Percentiles rank a stretch among this genome's conserved stretches.
These are phyloP conservation scores for Acrodontium crateriforme DNA, from an alignment of 2,329 filamentous ascomycete species.

Conservation along the genomic window DNA sequence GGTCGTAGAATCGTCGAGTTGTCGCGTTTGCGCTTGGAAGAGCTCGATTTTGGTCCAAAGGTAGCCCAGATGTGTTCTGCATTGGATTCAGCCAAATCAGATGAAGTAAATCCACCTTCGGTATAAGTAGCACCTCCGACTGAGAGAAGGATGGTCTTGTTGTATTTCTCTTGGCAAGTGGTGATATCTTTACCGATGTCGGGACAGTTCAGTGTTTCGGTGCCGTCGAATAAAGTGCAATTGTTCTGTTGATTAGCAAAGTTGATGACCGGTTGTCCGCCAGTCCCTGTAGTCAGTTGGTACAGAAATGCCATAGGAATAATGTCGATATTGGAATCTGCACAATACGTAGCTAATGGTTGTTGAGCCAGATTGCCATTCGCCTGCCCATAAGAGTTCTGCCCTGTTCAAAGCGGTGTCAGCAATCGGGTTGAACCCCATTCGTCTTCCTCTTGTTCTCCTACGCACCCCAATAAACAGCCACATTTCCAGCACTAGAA, in stretches of 20 bases:
- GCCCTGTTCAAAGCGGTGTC: slow-evolving; percentile 15
- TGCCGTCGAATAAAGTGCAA: slow-evolving; percentile 47
- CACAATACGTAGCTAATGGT: slow-evolving; percentile 44
- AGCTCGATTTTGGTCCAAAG: slow-evolving; percentile 42
- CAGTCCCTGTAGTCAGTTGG: slow-evolving; percentile 37
- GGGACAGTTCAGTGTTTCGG: slow-evolving; percentile 45
- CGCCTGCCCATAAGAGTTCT: slow-evolving; percentile 45
- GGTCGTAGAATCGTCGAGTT: slow-evolving; percentile 40
- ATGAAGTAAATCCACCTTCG: slow-evolving; percentile 51
- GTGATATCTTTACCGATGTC: slow-evolving; percentile 44
- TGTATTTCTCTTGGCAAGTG: slow-evolving; percentile 46
- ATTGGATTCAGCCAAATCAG: slow-evolving; percentile 37
- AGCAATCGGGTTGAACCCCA: slow-evolving; percentile 21
- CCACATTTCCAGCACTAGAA: too few relatives aligned
- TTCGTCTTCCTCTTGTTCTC: slow-evolving; percentile 10
- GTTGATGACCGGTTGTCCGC: slow-evolving; percentile 41
- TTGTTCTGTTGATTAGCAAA: slow-evolving; percentile 51
- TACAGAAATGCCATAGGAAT: slow-evolving; percentile 52
- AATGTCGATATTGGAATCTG: slow-evolving; percentile 39
- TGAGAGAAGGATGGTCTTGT: slow-evolving; percentile 60
- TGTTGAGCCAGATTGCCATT: slow-evolving; percentile 36
- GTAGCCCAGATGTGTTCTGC: slow-evolving; percentile 56
- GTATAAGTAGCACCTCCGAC: slow-evolving; percentile 58
- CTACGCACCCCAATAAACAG: slow-evolving; percentile 53
- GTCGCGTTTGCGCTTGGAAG: too few relatives aligned